These are phyloP conservation scores for Scutellaria baicalensis DNA, from an alignment of 257 asterid species.

Conservation along the genomic window DNA sequence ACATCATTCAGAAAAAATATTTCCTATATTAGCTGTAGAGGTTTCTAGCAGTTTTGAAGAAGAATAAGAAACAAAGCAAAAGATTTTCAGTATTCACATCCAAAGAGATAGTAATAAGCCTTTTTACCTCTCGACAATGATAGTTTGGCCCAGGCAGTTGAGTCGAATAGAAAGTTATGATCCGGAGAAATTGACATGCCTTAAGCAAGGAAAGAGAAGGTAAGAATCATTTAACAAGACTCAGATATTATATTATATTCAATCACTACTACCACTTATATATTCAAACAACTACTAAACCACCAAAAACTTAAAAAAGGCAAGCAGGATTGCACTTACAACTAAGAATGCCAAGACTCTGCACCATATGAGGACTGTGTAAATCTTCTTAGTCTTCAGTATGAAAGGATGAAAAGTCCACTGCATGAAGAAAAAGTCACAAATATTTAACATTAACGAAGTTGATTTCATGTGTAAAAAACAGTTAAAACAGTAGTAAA, in stretches of 20 bases:
- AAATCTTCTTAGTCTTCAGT: slow-evolving; percentile 81
- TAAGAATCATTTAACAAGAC: neutral
- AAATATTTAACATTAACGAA: neutral
- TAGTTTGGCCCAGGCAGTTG: slow-evolving; percentile 98
- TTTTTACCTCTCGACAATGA: slow-evolving; percentile 91
- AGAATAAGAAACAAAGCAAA: neutral
- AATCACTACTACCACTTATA: too few relatives aligned
- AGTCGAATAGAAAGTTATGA: slow-evolving; percentile 88
- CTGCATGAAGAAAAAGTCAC: slow-evolving; percentile 42
- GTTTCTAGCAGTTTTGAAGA: neutral
- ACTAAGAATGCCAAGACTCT: slow-evolving; percentile 90
- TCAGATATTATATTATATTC: neutral
- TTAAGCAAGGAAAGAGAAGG: slow-evolving; percentile 22
- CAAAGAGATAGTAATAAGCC: neutral
- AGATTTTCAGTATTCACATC: neutral
- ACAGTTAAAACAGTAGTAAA: neutral
- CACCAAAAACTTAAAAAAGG: neutral
- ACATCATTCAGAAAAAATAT: slow-evolving; percentile 13
- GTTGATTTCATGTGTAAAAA: neutral
- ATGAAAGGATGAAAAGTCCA: slow-evolving; percentile 99
- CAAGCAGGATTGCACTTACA: slow-evolving; percentile 41
- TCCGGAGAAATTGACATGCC: slow-evolving; percentile 90
- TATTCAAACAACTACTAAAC: too few relatives aligned
- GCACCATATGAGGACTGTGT: slow-evolving; percentile 96
- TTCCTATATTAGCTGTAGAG: slow-evolving; percentile 7